Percentiles rank a stretch among this genome's conserved stretches.
These are phyloP conservation scores for Pseudofabraea citricarpa DNA, from an alignment of 2,329 filamentous ascomycete species.

Conservation along the genomic window DNA sequence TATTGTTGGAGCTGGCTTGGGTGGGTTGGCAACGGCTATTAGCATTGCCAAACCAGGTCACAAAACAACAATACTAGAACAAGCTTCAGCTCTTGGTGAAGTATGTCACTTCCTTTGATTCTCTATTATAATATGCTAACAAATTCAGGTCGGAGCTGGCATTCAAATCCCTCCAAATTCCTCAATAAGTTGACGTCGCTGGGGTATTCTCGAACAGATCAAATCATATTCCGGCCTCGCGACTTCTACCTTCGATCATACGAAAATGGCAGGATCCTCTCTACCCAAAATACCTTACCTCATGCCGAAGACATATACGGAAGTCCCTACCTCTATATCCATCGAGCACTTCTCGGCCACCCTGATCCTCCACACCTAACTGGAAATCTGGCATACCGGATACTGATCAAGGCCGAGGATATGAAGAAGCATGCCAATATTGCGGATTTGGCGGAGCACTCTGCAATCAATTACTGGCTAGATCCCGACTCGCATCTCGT, in stretches of 20 bases:
- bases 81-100: constrained; percentile 2
- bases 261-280: constrained; percentile 25
- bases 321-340: constrained; percentile 34
- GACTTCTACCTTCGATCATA: constrained; percentile 28
- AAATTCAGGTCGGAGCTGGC: constrained; percentile 26
- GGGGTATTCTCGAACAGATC: constrained; percentile 19
- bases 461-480: constrained; percentile 39
- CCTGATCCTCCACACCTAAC: constrained; percentile 41
- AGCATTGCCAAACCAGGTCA: constrained; percentile 14
- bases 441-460: constrained; percentile 28
- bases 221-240: constrained; percentile 16
- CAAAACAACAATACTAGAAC: constrained; percentile 10
- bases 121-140: not conserved
- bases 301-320: constrained; percentile 14
- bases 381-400: constrained; percentile 35
- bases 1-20: constrained; percentile 20
- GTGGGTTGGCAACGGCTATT: constrained; percentile 19
- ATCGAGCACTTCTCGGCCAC: constrained; percentile 36
- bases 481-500: constrained; percentile 40
- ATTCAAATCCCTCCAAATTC: constrained; percentile 30
- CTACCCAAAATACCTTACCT: constrained; percentile 20
- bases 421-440: constrained; percentile 35
- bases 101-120: not conserved
- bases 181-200: constrained; percentile 24
- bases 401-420: constrained; percentile 35